Evolutionary conservation across 2,329 filamentous ascomycete genomes (phyloP), one percentile per base, ranked within the genome.

Genomic region (Ascochyta viciae-villosae): DNA sequence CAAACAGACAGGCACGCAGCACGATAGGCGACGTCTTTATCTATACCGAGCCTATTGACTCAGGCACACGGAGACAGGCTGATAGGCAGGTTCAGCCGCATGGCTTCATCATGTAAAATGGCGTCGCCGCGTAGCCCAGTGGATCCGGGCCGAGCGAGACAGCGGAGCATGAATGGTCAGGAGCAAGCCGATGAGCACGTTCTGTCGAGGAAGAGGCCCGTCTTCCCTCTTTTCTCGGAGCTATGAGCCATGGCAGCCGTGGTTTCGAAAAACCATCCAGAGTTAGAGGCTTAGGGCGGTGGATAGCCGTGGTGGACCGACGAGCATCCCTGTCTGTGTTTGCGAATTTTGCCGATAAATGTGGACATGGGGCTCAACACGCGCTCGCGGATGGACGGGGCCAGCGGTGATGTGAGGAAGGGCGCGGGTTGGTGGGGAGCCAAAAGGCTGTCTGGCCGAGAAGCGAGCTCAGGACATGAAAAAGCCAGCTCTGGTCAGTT

Each of bases 301-400:
- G 53, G 51, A 23, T 16, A 26, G 54, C 46, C 33, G 48, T 24
- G 24, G 27, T 33, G 31, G 51, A 29, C 51, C 43, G 41, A 52
- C 51, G 35, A 40, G n/a, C 44, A 37, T 44, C 38, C 43, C 31
- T 15, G 48, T 29, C 44, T 22, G 19, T 16, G 24, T 44, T 41
- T 33, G 53, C 50, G 54, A 58, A 27, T 50, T 49, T 16, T 52
- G 54, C 58, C 48, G 46, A 58, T 44, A 52, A 52, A 37, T 49
- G 50, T 52, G 54, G 50, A 33, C 9, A 44, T 54, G 40, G 40
- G 41, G 37, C 53, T 56, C 53, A 56, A 56, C 53, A 51, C 40
- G 27, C 31, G 7, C 27, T 33, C 16, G 40, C 19, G 31, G 16
- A 41, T 29, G 13, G 22, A 24, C 41, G 24, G 37, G 31, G 22